Percentiles rank a stretch among this genome's conserved stretches.
Evolutionary conservation across 2,329 filamentous ascomycete genomes (phyloP).

Genomic region (Fusarium pininemorale): DNA sequence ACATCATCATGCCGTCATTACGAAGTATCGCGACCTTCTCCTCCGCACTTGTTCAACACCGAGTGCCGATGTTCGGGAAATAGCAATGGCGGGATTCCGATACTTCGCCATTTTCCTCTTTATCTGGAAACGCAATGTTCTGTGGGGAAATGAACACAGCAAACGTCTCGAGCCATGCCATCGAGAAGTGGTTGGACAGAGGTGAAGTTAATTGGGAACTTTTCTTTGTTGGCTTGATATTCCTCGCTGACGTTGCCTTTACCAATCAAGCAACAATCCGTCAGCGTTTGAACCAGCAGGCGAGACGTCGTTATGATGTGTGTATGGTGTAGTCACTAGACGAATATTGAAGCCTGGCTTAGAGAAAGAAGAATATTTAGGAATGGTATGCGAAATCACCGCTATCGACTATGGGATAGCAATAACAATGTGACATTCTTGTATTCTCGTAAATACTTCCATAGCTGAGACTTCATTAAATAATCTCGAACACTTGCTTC

Average conservation of each 20-base stretch:
- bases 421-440: accelerated
- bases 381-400: too few relatives aligned
- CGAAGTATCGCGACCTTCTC: not conserved
- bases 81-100: not conserved
- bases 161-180: accelerated
- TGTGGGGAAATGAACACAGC: accelerated
- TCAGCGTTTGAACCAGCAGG: too few relatives aligned
- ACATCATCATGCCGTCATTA: slow-evolving; percentile 36
- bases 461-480: too few relatives aligned
- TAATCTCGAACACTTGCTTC: too few relatives aligned
- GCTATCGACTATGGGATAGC: accelerated
- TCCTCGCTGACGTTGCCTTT: too few relatives aligned
- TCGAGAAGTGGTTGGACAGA: accelerated
- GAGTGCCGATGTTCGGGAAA: not conserved
- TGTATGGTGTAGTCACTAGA: too few relatives aligned
- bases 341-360: too few relatives aligned
- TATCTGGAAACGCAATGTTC: accelerated
- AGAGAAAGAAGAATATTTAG: accelerated
- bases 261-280: not conserved
- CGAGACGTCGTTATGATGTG: too few relatives aligned
- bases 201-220: accelerated
- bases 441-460: too few relatives aligned
- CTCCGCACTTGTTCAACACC: not conserved
- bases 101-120: too few relatives aligned
- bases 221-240: too few relatives aligned